Base-by-base conservation (phyloP, 1,139 yeast genomes). In the Candida sp. region DNA sequence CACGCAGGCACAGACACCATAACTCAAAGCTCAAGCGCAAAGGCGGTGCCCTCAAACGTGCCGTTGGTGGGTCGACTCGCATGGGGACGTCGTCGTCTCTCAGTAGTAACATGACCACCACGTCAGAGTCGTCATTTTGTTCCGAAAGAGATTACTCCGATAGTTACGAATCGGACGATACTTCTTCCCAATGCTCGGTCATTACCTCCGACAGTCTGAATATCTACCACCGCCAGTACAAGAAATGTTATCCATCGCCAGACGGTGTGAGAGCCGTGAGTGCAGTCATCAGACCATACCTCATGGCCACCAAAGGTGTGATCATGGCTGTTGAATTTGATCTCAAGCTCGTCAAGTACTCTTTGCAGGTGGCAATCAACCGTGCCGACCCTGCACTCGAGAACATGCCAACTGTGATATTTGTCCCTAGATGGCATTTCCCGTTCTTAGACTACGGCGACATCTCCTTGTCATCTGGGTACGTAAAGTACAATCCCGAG, bases 231-330 rank as follows among this genome's bases (percentile, higher is more conserved):
- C 62, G 62, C 47, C 68, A 55, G 35, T 39, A 41, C 42, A 49
- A 48, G 37, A 55, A 55, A 44, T 75, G 78, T 49, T 75, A 67
- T 52, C 78, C 81, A 1, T 71, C 80, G 1, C 77, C 81, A 3
- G 81, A 80, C 53, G 96, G 96, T 1, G 80, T 85, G 1, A 73
- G 97, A 48, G 96, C 93, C 0, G 77, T 80, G 2, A 79, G 80
- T 50, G 90, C 96, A 0, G 79, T 88, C 3, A 72, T 89, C 25
- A 75, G 97, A 47, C 97, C 97, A 1, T 89, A 78, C 58, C 84
- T 89, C 1, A 66, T 83, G 3, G 81, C 86, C 3, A 77, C 86
- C 0, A 72, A 73, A 44, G 97, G 97, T 0, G 69, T 72, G 11
- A 66, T 79, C 4, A 65, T 67, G 26, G 65, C 65, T 1, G 79